Base-by-base conservation (phyloP, 768 basidiomycete species). In the Rhizopogon rudus region DNA sequence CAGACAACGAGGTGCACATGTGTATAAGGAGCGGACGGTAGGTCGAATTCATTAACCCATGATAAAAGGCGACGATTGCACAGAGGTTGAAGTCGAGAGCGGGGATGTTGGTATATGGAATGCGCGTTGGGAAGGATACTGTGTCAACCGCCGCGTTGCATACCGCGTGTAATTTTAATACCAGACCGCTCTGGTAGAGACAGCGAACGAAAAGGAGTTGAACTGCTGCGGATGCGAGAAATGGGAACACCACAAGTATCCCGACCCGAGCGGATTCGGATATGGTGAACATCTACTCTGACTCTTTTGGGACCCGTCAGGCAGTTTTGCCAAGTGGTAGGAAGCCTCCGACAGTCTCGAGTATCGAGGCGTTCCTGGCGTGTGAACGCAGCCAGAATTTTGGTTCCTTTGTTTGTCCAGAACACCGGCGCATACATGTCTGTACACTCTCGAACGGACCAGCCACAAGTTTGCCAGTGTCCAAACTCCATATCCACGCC, bases 61-160 rank as follows among this genome's bases (percentile, higher is more conserved):
- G 75, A 66, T 81, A 82, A 61, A 80, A 73, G 0, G 69, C 59
- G 43, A 81, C 74, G 35, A 81, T 40, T 14, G 62, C 63, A 52
- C 80, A 81, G 16, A 81, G 62, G 9, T 49, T 31, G 16, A 37
- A 51, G 60, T 82, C 79, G 31, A 77, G 29, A 12, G 51, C 46
- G 17, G 60, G 48, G 16, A 71, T 35, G 4, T 71, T 71, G 28
- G 75, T 76, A 58, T 77, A 77, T 1, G 62, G 44, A 13, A 77
- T 62, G n/a, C 65, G 68, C 60, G 75, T 76, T 5, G 71, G 67
- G 20, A 35, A n/a, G 9, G 33, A 53, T 40, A 2, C 41, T 7
- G 42, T 39, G 22, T 45, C 4, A n/a, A 57, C 22, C 25, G 49
- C 22, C 20, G 57, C 54, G 40, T 63, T 51, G 61, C 79, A 80